Evolutionary conservation across 2,329 filamentous ascomycete species (phyloP), one percentile per base, ranked within the genome.

Genomic region (Alternaria longipes): DNA sequence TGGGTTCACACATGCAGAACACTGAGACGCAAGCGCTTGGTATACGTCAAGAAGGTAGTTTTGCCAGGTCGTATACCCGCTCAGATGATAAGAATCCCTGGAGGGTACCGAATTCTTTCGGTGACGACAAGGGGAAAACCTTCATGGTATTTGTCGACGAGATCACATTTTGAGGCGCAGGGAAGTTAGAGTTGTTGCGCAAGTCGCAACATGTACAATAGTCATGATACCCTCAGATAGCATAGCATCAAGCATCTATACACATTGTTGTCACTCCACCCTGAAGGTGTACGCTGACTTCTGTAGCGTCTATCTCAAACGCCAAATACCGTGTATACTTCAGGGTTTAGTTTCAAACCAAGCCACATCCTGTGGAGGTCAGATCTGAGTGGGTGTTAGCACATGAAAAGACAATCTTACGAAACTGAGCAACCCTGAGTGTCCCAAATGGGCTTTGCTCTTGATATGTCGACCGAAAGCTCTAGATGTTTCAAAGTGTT

Each of bases 191-290:
- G 20, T 30, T 12, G 47, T 51, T 51, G 47, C 47, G 47, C 47
- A 51, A 38, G 47, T 53, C 20, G 50, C 50, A 3, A 18, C 32
- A 26, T 53, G 50, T 53, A 53, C 28, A 30, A 42, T 30, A 41
- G 22, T 40, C 32, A 26, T 53, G 47, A 24, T 24, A 24, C 34
- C 26, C 20, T 38, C 46, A 51, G 14, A 51, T 16, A 24, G 40
- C 14, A 18, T 26, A 22, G 6, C 52, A 42, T 24, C 20, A 42
- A 8, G 12, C 40, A 24, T 42, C 20, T 42, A 24, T 8, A 42
- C 4, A 24, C 18, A 22, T 22, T 18, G 20, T 20, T 22, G 18
- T 12, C 7, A 22, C 40, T 11, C 28, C 28, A 30, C 11, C 28
- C 28, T 30, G 28, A 30, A 30, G 28, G 28, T 4, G 4, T 30